phyloP scores from a whole-genome alignment of 352 stramenopile genomes.

The Globisporangium abappressorium region DNA sequence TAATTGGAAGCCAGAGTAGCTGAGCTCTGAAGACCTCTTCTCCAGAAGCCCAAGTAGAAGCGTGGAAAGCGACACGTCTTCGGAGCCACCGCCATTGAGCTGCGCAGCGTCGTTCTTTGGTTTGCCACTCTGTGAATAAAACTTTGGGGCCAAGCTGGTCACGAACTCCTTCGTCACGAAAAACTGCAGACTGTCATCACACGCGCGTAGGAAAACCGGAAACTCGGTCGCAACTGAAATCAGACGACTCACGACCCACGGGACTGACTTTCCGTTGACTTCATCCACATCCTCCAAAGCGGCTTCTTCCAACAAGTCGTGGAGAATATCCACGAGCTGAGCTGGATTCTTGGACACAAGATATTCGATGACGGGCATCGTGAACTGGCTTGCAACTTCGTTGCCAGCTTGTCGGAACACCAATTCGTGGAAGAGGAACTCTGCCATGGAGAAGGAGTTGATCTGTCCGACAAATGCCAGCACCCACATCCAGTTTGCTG shows the following conservation, averaged over 20 bases:
- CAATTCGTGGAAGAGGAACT: constrained; percentile 43
- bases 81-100: background rate
- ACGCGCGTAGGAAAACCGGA: constrained; percentile 29
- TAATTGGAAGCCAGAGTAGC: constrained; percentile 43
- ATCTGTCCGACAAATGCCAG: constrained; percentile 41
- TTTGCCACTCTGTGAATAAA: constrained; percentile 3
- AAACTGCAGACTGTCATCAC: constrained; percentile 65
- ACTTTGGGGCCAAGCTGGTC: constrained; percentile 23
- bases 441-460: constrained; percentile 40
- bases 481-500: constrained; percentile 49
- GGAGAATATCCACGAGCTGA: constrained; percentile 50
- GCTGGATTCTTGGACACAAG: constrained; percentile 33
- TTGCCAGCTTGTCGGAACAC: constrained; percentile 17
- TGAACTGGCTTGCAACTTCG: constrained; percentile 3
- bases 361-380: constrained; percentile 41
- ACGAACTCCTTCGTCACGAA: constrained; percentile 56
- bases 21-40: constrained; percentile 34
- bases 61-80: constrained; percentile 1
- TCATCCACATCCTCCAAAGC: background rate
- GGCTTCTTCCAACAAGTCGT: constrained; percentile 34
- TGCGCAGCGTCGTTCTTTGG: background rate
- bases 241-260: constrained; percentile 25
- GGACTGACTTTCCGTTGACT: constrained; percentile 1
- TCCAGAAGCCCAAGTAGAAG: constrained; percentile 30
- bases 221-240: constrained; percentile 36